Evolutionary conservation across 257 asterid genomes (phyloP), one percentile per base, ranked within the genome.

Genomic region (Eucommia ulmoides): DNA sequence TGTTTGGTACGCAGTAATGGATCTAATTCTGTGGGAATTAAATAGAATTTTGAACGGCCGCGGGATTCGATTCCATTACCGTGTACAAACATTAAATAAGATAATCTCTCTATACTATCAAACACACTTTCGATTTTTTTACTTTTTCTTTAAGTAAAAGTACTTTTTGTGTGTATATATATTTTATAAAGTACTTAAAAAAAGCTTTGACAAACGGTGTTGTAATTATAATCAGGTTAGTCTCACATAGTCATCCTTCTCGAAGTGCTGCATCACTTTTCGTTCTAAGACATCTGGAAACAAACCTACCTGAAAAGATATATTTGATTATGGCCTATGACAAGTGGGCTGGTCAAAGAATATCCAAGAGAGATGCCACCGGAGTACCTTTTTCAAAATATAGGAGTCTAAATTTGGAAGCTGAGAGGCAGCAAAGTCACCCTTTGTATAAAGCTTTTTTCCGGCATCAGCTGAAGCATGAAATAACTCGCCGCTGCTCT

Each of bases 211-310:
- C n/a, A n/a, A n/a, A n/a, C n/a, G n/a, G n/a, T n/a, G n/a, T n/a
- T n/a, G n/a, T 19, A 63, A 22, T 55, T 21, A 23, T 19, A 35
- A 35, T 35, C 54, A 35, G 38, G 52, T 22, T 8, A 22, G 18
- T 56, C 85, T 85, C 78, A 85, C 96, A 41, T 78, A 67, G 73
- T 91, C 98, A 49, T 92, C 94, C 63, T 77, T 86, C 59, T 81
- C 81, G 59, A 91, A 91, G 67, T 91, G 89, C 74, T 69, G 79
- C 76, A 53, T 68, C 41, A 91, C 76, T 77, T 73, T 91, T 61
- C 70, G 72, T 64, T 91, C 96, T 45, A 83, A 51, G 58, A 91
- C 53, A 58, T 83, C 99, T 42, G 95, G 99, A 77, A 91, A 91
- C 74, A 91, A 57, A 53, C 95, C 94, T 50, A 91, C 94, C 95